phyloP scores from a whole-genome alignment of 1,139 yeast genomes.

The Pichia sp. region DNA sequence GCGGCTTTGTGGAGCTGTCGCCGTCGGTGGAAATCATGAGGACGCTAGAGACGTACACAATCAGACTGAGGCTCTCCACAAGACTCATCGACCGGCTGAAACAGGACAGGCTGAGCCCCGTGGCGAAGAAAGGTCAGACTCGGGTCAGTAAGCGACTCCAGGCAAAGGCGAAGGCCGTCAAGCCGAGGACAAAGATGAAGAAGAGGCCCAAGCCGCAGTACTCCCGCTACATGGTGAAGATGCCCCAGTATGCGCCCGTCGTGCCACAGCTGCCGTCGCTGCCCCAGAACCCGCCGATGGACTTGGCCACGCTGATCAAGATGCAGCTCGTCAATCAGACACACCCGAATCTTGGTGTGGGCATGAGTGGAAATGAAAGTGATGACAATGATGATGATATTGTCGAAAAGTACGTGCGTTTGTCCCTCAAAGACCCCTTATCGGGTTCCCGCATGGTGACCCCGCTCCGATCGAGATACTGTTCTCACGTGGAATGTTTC shows the following conservation, averaged over 20 bases:
- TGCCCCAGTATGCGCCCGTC: background rate
- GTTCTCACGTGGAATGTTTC: conserved; percentile 34
- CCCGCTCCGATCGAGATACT: conserved; percentile 29
- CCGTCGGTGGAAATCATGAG: background rate
- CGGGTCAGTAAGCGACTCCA: background rate
- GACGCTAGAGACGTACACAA: background rate
- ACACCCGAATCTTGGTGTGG: no score
- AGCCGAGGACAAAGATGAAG: background rate
- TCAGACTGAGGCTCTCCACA: background rate
- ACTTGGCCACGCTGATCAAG: background rate
- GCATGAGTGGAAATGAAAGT: no score
- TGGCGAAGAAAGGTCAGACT: background rate
- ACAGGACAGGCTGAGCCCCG: conserved; percentile 1
- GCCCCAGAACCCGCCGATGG: background rate
- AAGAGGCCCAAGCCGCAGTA: conserved; percentile 9
- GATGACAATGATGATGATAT: conserved; percentile 29
- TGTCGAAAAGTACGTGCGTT: conserved; percentile 25
- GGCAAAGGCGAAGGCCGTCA: conserved; percentile 1
- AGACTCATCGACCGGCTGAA: background rate
- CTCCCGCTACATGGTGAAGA: conserved; percentile 13
- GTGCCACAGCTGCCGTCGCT: background rate
- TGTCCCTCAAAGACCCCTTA: conserved; percentile 31
- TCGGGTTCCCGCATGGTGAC: conserved; percentile 27
- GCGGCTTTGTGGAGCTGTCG: background rate
- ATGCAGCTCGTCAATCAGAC: background rate